Evolutionary conservation across 768 basidiomycete genomes (phyloP).

Genomic region (Psilocybe tampanensis): DNA sequence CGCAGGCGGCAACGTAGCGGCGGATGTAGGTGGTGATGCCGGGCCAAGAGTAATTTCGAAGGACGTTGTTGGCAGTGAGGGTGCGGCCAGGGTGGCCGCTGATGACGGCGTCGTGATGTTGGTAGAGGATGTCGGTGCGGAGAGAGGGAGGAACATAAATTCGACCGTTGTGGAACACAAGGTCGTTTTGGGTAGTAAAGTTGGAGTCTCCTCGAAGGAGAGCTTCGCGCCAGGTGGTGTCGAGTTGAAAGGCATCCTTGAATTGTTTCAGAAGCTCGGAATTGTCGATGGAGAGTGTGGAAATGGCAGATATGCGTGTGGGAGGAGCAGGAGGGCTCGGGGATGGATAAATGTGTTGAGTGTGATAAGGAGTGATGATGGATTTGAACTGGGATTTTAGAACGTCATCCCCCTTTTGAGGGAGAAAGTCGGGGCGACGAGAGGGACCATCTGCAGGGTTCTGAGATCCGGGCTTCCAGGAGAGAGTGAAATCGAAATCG

Average conservation of each 20-base stretch:
- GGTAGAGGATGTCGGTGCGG: constrained; percentile 28
- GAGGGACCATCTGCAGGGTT: constrained; percentile 36
- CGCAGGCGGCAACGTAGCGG: constrained; percentile 35
- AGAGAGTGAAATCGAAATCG: constrained; percentile 37
- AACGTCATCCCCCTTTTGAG: constrained; percentile 30
- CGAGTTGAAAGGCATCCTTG: constrained; percentile 21
- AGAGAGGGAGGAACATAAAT: constrained; percentile 33
- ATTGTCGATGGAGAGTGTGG: too few relatives aligned
- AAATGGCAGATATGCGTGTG: too few relatives aligned
- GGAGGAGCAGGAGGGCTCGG: constrained; percentile 25
- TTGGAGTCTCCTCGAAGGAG: constrained; percentile 14
- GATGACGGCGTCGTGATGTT: constrained; percentile 36
- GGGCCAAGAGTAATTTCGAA: constrained; percentile 44
- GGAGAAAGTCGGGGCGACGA: constrained; percentile 29
- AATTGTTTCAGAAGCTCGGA: constrained; percentile 26
- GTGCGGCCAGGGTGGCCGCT: constrained; percentile 35
- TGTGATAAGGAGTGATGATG: constrained; percentile 30
- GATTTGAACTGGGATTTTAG: constrained; percentile 23
- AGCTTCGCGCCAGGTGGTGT: constrained; percentile 27
- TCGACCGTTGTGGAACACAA: constrained; percentile 26
- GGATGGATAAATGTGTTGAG: constrained; percentile 26
- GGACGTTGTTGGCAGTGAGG: constrained; percentile 34
- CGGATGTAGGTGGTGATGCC: constrained; percentile 24
- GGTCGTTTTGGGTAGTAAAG: constrained; percentile 20
- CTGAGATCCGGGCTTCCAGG: constrained; percentile 28